These are phyloP conservation scores for Xylaria sp. DNA, from an alignment of 2,329 filamentous ascomycete species.

Conservation along the genomic window DNA sequence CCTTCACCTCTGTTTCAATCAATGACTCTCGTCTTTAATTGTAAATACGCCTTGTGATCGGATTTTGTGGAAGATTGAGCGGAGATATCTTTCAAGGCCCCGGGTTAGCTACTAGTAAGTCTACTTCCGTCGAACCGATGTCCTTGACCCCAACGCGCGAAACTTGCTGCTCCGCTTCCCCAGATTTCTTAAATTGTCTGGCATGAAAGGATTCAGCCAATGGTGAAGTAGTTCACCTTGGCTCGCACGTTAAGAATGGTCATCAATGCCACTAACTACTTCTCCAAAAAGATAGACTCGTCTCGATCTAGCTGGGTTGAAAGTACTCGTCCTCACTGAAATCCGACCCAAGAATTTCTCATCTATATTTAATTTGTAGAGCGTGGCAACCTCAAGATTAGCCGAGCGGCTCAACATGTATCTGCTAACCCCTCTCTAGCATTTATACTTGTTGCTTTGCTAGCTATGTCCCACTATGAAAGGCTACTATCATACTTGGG, in stretches of 20 bases:
- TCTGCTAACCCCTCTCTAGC: slow-evolving; percentile 13
- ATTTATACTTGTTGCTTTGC: slow-evolving; percentile 16
- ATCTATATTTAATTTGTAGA: slow-evolving; percentile 43
- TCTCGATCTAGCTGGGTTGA: neutral
- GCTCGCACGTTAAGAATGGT: slow-evolving; percentile 24
- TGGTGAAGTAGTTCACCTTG: slow-evolving; percentile 27
- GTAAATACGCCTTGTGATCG: neutral
- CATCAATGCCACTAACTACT: neutral
- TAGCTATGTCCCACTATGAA: slow-evolving; percentile 1
- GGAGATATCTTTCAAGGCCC: neutral
- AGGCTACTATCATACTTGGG: slow-evolving; percentile 5
- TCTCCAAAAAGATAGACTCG: slow-evolving; percentile 4
- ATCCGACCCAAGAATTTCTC: slow-evolving; percentile 25
- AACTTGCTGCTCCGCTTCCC: slow-evolving; percentile 33
- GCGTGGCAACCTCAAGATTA: slow-evolving; percentile 40
- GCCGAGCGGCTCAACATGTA: slow-evolving; percentile 40
- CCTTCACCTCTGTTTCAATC: neutral
- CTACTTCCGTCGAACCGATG: slow-evolving; percentile 9
- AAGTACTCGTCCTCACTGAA: neutral
- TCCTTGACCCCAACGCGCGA: slow-evolving; percentile 13
- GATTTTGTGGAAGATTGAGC: neutral
- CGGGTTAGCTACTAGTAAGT: neutral
- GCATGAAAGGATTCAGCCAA: slow-evolving; percentile 28
- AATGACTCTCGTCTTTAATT: neutral
- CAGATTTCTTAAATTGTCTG: slow-evolving; percentile 41